Conservation (phyloP, 768 basidiomycete genomes). For the Antrodiella citrinella region DNA sequence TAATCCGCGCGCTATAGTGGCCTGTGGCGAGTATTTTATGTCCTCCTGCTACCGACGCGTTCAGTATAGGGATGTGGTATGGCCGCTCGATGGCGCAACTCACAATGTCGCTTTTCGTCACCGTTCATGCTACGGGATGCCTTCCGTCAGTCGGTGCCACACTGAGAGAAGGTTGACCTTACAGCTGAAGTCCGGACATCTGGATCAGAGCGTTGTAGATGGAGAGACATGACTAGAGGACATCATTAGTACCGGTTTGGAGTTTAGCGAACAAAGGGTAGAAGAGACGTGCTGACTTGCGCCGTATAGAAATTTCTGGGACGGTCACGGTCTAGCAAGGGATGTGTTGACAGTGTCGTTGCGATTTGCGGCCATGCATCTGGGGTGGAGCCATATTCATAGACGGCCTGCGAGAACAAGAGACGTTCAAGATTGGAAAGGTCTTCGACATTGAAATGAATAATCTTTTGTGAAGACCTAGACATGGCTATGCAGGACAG, state of each 20-base stretch:
- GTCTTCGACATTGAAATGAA: neutral
- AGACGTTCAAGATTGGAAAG: conserved; percentile 54
- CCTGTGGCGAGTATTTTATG: conserved; percentile 70
- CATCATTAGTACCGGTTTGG: neutral
- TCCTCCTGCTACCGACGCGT: conserved; percentile 38
- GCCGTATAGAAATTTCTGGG: conserved; percentile 62
- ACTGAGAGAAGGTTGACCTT: conserved; percentile 19
- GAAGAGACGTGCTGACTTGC: conserved; percentile 34
- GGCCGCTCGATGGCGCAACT: neutral
- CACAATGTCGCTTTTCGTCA: neutral
- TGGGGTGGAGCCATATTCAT: conserved; percentile 67
- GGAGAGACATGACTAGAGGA: conserved; percentile 46
- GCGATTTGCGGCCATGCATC: conserved; percentile 59
- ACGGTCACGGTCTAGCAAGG: conserved; percentile 42
- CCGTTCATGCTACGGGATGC: neutral
- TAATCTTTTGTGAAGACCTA: neutral
- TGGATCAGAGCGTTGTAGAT: conserved; percentile 65
- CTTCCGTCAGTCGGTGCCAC: conserved; percentile 9
- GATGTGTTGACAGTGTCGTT: conserved; percentile 59
- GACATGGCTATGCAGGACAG: neutral
- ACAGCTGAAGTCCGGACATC: conserved; percentile 60
- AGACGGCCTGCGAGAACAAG: conserved; percentile 79
- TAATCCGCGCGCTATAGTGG: conserved; percentile 60
- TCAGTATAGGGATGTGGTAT: neutral
- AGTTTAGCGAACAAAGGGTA: neutral